phyloP scores from a whole-genome alignment of 1,284 basidiomycete genomes.

The Rhodotorula mucilaginosa region DNA sequence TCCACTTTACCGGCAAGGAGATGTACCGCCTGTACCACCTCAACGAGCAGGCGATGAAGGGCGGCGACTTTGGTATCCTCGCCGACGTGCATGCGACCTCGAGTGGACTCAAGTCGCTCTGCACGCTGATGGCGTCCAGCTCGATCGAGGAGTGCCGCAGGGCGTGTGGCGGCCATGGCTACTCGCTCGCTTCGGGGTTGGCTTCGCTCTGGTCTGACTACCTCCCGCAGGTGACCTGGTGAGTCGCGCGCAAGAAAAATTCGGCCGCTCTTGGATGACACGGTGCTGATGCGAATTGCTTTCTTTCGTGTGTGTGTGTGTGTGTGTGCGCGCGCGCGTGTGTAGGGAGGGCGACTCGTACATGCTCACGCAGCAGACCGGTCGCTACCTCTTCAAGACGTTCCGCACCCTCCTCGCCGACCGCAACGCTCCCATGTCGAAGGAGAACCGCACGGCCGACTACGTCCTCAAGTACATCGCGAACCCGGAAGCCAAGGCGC shows the following conservation, averaged over 20 bases:
- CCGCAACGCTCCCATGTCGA: constrained; percentile 24
- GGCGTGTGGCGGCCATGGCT: constrained; percentile 51
- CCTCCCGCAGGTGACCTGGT: constrained; percentile 48
- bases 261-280: too few relatives aligned
- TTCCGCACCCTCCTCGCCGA: constrained; percentile 35
- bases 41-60: constrained; percentile 47
- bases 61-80: constrained; percentile 49
- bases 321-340: background rate
- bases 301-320: background rate
- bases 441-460: constrained; percentile 46
- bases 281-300: background rate
- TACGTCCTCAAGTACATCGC: constrained; percentile 49
- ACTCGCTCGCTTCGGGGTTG: constrained; percentile 39
- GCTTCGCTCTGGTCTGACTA: constrained; percentile 35
- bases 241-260: background rate
- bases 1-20: constrained; percentile 48
- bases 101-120: constrained; percentile 49
- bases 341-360: constrained; percentile 44
- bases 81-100: constrained; percentile 50
- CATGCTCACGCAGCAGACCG: constrained; percentile 51
- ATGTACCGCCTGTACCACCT: constrained; percentile 50
- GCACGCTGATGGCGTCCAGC: constrained; percentile 48
- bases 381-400: constrained; percentile 50
- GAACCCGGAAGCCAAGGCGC: constrained; percentile 45
- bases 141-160: constrained; percentile 51